phyloP scores from a whole-genome alignment of 2,329 filamentous ascomycete genomes.

The Davidsoniella virescens region DNA sequence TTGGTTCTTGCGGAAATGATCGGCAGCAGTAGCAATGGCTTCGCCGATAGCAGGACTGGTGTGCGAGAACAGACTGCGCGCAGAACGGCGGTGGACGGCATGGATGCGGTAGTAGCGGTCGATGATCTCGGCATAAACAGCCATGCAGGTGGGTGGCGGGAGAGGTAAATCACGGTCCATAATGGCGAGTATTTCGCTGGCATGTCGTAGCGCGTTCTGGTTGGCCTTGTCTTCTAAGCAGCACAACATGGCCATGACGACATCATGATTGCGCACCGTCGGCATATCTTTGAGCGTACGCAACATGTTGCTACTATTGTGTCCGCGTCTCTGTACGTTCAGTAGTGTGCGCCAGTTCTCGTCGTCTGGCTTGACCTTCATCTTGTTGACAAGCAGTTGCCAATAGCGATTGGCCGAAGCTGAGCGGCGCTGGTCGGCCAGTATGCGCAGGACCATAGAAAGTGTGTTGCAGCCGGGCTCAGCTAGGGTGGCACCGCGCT shows the following conservation, averaged over 20 bases:
- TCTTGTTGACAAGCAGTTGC: slow-evolving; percentile 46
- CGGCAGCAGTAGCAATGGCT: not conserved
- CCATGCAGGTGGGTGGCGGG: slow-evolving; percentile 4
- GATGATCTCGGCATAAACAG: slow-evolving; percentile 6
- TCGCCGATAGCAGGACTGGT: not conserved
- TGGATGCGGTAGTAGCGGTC: slow-evolving; percentile 8
- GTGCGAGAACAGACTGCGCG: not conserved
- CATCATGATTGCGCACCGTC: slow-evolving; percentile 19
- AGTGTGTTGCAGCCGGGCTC: slow-evolving; percentile 42
- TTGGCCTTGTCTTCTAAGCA: slow-evolving; percentile 69
- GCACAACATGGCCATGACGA: slow-evolving; percentile 8
- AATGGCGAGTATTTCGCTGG: slow-evolving; percentile 53
- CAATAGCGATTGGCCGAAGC: slow-evolving; percentile 61
- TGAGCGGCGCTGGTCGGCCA: slow-evolving; percentile 42
- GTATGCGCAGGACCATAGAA: slow-evolving; percentile 50
- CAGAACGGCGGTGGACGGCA: not conserved
- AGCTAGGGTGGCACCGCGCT: slow-evolving; percentile 19
- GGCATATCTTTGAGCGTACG: slow-evolving; percentile 42
- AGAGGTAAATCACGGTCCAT: slow-evolving; percentile 16
- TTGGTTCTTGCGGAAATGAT: slow-evolving; percentile 7
- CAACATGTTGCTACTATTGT: slow-evolving; percentile 46
- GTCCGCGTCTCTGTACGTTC: slow-evolving; percentile 46
- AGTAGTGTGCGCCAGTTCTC: slow-evolving; percentile 57
- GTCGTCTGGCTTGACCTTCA: slow-evolving; percentile 50
- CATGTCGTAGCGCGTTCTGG: slow-evolving; percentile 46